Evolutionary conservation across 306 rosid species (phyloP).

Genomic region (Mucuna pruriens): DNA sequence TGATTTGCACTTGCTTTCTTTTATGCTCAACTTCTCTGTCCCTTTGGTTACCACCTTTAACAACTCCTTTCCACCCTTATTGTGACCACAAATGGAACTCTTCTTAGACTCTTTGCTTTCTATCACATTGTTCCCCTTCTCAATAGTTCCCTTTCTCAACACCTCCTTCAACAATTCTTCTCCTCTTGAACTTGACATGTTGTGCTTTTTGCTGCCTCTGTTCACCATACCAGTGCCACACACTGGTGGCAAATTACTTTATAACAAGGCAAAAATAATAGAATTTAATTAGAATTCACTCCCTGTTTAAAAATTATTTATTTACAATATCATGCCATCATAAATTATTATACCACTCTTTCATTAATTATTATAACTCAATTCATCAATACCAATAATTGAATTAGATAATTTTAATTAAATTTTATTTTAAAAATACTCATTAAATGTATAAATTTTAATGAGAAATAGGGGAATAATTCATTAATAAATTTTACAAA

Average conservation of each 20-base stretch:
- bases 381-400: too few relatives aligned
- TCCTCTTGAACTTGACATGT: background rate
- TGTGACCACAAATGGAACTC: background rate
- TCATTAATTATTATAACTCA: too few relatives aligned
- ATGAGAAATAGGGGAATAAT: too few relatives aligned
- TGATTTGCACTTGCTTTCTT: slow-evolving; percentile 39
- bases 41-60: background rate
- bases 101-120: slow-evolving; percentile 34
- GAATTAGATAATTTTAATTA: too few relatives aligned
- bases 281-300: too few relatives aligned
- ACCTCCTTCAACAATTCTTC: slow-evolving; percentile 31
- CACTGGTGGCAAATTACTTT: background rate
- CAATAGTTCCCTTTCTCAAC: background rate
- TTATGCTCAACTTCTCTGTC: slow-evolving; percentile 31
- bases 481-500: too few relatives aligned
- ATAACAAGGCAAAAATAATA: too few relatives aligned
- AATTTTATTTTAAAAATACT: too few relatives aligned
- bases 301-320: too few relatives aligned
- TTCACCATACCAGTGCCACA: background rate
- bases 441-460: too few relatives aligned
- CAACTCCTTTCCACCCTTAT: background rate
- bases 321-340: too few relatives aligned
- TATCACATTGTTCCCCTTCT: background rate
- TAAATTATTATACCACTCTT: too few relatives aligned
- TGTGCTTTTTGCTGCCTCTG: slow-evolving; percentile 33